phyloP scores from a whole-genome alignment of 352 stramenopile species.

The Phytophthora pseudosyringae region DNA sequence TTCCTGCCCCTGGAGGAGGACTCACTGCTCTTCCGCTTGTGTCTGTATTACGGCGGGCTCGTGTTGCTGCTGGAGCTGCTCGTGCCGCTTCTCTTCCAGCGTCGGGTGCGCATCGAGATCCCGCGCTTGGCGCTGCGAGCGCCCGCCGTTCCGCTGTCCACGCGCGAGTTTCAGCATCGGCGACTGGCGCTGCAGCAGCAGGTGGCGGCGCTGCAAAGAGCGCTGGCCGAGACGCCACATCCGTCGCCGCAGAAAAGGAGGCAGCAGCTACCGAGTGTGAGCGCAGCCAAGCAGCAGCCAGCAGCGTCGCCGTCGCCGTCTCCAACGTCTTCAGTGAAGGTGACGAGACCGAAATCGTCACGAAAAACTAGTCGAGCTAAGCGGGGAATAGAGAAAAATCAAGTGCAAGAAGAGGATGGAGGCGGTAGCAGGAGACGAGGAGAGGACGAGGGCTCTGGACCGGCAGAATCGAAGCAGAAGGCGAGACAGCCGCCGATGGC shows the following conservation, averaged over 20 bases:
- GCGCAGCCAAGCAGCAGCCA: conserved; percentile 1
- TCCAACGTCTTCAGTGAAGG: conserved; percentile 24
- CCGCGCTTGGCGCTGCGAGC: conserved; percentile 33
- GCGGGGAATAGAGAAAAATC: conserved; percentile 13
- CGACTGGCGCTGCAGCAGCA: conserved; percentile 47
- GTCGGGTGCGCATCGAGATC: conserved; percentile 57
- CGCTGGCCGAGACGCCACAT: conserved; percentile 30
- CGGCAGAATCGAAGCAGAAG: not conserved
- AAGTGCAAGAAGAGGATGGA: not conserved
- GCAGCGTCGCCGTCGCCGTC: conserved; percentile 16
- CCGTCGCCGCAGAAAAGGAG: conserved; percentile 22
- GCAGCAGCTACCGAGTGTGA: conserved; percentile 4
- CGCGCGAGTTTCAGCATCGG: conserved; percentile 49
- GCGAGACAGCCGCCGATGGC: conserved; percentile 27
- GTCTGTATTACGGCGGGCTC: conserved; percentile 61
- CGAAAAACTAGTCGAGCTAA: conserved; percentile 5
- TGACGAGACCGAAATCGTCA: conserved; percentile 11
- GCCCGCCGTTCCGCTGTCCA: conserved; percentile 34
- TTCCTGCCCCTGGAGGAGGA: conserved; percentile 61
- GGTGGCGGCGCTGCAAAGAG: conserved; percentile 45
- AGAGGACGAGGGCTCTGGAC: not conserved
- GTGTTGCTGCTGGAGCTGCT: conserved; percentile 59
- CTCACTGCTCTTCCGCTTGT: conserved; percentile 56
- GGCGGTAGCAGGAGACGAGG: not conserved
- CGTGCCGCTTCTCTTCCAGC: conserved; percentile 58